These are phyloP conservation scores for Avena insularis DNA, from an alignment of 176 grass and related monocot genomes.

Conservation along the genomic window DNA sequence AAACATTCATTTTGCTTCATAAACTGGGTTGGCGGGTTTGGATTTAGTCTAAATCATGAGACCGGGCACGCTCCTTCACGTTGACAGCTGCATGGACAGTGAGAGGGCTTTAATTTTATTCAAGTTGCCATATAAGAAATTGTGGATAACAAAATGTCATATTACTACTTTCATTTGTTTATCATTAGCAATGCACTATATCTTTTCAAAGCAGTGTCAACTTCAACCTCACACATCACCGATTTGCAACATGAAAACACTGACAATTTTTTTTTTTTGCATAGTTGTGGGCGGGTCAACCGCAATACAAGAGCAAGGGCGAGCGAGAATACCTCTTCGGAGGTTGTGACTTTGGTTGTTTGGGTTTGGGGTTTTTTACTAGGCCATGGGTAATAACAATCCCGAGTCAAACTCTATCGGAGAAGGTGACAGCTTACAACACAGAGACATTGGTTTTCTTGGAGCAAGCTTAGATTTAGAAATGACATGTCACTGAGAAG, in stretches of 20 bases:
- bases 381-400: too few relatives aligned
- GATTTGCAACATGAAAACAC: background rate
- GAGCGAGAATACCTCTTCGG: too few relatives aligned
- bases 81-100: background rate
- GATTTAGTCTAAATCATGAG: background rate
- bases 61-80: background rate
- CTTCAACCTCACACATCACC: background rate
- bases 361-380: too few relatives aligned
- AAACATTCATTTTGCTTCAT: background rate
- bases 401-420: too few relatives aligned
- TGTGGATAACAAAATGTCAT: background rate
- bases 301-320: too few relatives aligned
- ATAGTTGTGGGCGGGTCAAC: too few relatives aligned
- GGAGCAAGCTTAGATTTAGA: too few relatives aligned
- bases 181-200: background rate
- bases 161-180: background rate
- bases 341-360: too few relatives aligned
- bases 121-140: background rate
- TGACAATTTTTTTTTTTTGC: too few relatives aligned
- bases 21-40: background rate
- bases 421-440: too few relatives aligned
- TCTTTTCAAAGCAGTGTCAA: background rate
- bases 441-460: too few relatives aligned
- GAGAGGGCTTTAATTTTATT: background rate
- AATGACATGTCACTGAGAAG: too few relatives aligned